Base-by-base conservation (phyloP, 352 stramenopile genomes). In the Globisporangium rhizosaccharum region DNA sequence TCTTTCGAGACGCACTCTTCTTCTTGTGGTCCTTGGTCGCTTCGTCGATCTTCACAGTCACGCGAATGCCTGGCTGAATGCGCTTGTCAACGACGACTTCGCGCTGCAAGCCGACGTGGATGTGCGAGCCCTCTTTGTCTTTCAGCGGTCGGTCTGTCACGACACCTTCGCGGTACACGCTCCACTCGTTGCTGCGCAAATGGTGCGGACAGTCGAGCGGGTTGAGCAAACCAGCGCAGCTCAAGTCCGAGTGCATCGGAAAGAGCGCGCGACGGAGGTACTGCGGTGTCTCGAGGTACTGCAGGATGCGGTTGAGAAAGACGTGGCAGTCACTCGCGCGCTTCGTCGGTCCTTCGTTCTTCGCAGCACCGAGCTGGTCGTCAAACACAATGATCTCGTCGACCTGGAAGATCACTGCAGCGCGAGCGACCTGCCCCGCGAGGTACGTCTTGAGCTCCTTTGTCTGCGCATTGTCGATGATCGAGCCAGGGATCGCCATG, bases 321-420 rank as follows among this genome's bases (percentile, higher is more conserved):
- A 94, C 81, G 62, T 90, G 87, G 51, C 77, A 96, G 67, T 92
- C 82, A 53, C 79, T 76, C 18, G 73, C 76, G 39, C 73, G 79
- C 72, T 86, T 88, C 53, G 75, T 73, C 8, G 66, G 70, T 0
- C 73, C 79, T 28, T 82, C 77, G 62, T 70, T 66, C 41, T 70
- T 70, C 11, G 70, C 67, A 10, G 66, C 69, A 23, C 85, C 88
- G 26, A 98, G 74, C 62, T 97, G 90, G 73, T 99, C 97, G 67
- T 99, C 95, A 66, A 98, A 99, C 6, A 99, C 94, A 15, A 99
- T 77, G 65, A 99, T 93, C 79, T 99, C 97, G 69, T 99, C 97
- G 9, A 99, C 91, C 65, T 98, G 87, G 78, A 98, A 99, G 63
- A 99, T 97, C 25, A 94, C 92, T 1, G 94, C 94, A 0, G 97